Evolutionary conservation across 441 rosid genomes (phyloP).

Genomic region (Raphanus hybrid): DNA sequence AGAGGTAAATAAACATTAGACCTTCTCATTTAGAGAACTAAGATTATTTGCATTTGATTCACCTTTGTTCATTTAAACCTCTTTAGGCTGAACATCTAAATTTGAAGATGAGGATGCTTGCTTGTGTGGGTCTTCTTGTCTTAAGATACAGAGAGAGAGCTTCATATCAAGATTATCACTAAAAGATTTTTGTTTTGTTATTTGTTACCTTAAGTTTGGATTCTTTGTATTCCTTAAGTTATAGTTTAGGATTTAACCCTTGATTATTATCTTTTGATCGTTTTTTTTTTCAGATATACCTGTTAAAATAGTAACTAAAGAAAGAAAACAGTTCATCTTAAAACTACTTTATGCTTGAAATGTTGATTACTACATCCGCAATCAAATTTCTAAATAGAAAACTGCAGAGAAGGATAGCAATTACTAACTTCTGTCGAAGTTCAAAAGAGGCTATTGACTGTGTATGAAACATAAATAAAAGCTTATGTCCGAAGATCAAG

Average conservation of each 20-base stretch:
- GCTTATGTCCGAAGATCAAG: background rate
- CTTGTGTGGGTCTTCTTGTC: slow-evolving; percentile 16
- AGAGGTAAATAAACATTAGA: slow-evolving; percentile 39
- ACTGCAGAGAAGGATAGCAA: background rate
- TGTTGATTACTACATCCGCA: background rate
- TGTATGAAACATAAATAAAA: background rate
- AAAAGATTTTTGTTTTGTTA: background rate
- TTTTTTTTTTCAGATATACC: background rate
- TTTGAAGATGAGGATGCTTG: slow-evolving; percentile 17
- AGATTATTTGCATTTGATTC: slow-evolving; percentile 7
- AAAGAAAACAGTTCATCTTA: slow-evolving; percentile 10
- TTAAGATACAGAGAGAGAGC: slow-evolving; percentile 24
- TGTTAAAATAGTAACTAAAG: slow-evolving; percentile 6
- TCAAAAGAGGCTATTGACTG: background rate
- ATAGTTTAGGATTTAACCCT: slow-evolving; percentile 8
- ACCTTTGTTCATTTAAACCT: slow-evolving; percentile 8
- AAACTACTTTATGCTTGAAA: background rate
- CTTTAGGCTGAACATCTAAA: slow-evolving; percentile 2
- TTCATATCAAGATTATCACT: slow-evolving; percentile 13
- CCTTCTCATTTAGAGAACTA: slow-evolving; percentile 11
- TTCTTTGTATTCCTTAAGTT: background rate
- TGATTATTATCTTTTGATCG: background rate
- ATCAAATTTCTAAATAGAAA: background rate
- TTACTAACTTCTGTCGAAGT: background rate
- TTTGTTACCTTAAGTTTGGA: background rate